These are phyloP conservation scores for Strobilomyces confusus DNA, from an alignment of 768 basidiomycete species.

Conservation along the genomic window DNA sequence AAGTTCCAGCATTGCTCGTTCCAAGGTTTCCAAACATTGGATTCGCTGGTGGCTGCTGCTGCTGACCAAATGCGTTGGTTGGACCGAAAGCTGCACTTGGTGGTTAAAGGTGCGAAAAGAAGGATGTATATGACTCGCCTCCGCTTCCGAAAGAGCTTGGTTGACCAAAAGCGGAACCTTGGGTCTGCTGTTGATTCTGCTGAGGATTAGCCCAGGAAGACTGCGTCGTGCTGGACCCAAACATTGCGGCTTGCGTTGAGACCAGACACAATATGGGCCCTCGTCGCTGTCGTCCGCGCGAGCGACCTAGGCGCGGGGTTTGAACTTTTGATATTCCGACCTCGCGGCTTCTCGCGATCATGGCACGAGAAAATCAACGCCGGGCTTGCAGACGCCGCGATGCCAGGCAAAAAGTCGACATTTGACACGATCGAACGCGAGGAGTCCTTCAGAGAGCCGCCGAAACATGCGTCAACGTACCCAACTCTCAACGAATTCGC, in stretches of 20 bases:
- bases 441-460: conserved; percentile 70
- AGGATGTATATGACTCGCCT: conserved; percentile 34
- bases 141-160: conserved; percentile 59
- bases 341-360: conserved; percentile 18
- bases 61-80: conserved; percentile 58
- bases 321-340: conserved; percentile 16
- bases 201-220: conserved; percentile 70
- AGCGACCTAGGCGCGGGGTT: conserved; percentile 20
- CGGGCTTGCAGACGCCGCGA: conserved; percentile 25
- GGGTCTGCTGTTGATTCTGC: conserved; percentile 56
- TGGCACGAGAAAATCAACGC: too few relatives aligned
- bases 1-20: conserved; percentile 31
- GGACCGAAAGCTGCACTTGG: conserved; percentile 50
- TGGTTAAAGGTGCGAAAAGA: conserved; percentile 22
- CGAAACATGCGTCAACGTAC: conserved; percentile 62
- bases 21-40: conserved; percentile 76
- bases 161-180: conserved; percentile 65
- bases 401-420: conserved; percentile 56
- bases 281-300: conserved; percentile 21
- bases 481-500: conserved; percentile 91
- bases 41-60: conserved; percentile 64
- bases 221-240: conserved; percentile 44
- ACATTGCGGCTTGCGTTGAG: conserved; percentile 52
- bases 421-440: conserved; percentile 85
- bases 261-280: conserved; percentile 9